phyloP scores from a whole-genome alignment of 2,329 filamentous ascomycete genomes.

The Cladophialophora psammophila region DNA sequence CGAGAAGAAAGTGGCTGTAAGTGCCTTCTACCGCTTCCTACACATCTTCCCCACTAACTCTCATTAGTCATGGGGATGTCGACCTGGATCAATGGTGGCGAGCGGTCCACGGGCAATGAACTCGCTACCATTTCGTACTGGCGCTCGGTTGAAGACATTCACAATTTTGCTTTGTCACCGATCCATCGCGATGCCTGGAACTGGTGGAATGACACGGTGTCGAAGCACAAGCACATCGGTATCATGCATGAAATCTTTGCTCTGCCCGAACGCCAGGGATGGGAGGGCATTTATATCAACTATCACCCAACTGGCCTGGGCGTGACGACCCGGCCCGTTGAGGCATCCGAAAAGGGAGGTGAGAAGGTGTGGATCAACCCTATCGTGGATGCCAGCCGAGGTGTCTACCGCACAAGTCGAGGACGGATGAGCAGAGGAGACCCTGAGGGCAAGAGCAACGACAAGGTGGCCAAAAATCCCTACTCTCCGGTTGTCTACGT shows the following conservation, averaged over 20 bases:
- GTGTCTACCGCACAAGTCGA: conserved; percentile 13
- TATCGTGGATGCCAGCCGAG: conserved; percentile 27
- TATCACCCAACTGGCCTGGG: conserved; percentile 31
- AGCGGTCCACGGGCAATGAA: conserved; percentile 52
- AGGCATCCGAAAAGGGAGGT: conserved; percentile 15
- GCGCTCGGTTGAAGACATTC: conserved; percentile 56
- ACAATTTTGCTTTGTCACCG: conserved; percentile 60
- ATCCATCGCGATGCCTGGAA: conserved; percentile 60
- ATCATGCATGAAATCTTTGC: conserved; percentile 65
- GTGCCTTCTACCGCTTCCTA: not conserved
- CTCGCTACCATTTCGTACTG: conserved; percentile 60
- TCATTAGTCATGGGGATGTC: conserved; percentile 52
- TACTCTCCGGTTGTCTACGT: conserved; percentile 2
- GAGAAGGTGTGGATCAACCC: conserved; percentile 27
- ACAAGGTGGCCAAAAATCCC: conserved; percentile 16
- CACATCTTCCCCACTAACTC: not conserved
- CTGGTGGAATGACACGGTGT: conserved; percentile 54
- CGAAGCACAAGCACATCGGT: conserved; percentile 52
- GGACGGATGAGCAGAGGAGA: conserved; percentile 23
- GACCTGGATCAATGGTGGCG: conserved; percentile 49
- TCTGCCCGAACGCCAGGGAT: conserved; percentile 51
- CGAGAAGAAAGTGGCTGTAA: conserved; percentile 54
- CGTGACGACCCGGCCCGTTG: conserved; percentile 13
- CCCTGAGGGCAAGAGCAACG: conserved; percentile 22
- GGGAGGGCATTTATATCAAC: conserved; percentile 62